Base-by-base conservation (phyloP, 768 basidiomycete species). In the Collybiopsis confluens region DNA sequence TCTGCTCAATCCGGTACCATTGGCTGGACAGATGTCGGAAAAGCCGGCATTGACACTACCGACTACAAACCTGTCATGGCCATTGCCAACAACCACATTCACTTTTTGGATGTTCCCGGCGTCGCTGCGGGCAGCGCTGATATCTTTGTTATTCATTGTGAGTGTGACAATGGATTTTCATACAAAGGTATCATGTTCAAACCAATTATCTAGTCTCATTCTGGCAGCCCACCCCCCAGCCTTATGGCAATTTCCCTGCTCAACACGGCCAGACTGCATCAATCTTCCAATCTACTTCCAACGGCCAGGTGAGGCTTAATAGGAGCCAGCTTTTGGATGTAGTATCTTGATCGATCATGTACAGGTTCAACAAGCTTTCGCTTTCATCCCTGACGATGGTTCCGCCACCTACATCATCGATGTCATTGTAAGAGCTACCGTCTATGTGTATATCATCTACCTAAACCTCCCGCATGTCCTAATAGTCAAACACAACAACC, bases 91-190 rank as follows among this genome's bases (percentile, higher is more conserved):
- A 95, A 95, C 66, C 92, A 95, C 64, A 75, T 95, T 50, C 82
- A 87, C 65, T 93, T 92, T 78, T 73, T 93, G 21, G 74, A 88
- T 56, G 82, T 89, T 1, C 87, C 90, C 8, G 76, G 73, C 21
- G 73, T 78, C 6, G 54, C 80, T n/a, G 78, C 86, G 18, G 92
- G 92, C 10, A 80, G 77, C 37, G 86, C 83, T 2, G 73, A 83
- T 50, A 86, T 94, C 54, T 95, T 90, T 59, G 90, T 94, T 24
- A 89, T 95, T 56, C 92, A 95, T 67, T 95, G 90, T 88, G 61
- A 59, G 86, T 73, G n/a, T 16, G 10, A 9, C 21, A 24, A 7
- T 15, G n/a, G n/a, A n/a, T n/a, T n/a, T n/a, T 13, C 7, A 10
- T 15, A 18, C 11, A 27, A 18, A 20, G 8, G 27, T 15, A 7